phyloP scores from a whole-genome alignment of 176 grass and related monocot species.

The Elaeis guineensis region DNA sequence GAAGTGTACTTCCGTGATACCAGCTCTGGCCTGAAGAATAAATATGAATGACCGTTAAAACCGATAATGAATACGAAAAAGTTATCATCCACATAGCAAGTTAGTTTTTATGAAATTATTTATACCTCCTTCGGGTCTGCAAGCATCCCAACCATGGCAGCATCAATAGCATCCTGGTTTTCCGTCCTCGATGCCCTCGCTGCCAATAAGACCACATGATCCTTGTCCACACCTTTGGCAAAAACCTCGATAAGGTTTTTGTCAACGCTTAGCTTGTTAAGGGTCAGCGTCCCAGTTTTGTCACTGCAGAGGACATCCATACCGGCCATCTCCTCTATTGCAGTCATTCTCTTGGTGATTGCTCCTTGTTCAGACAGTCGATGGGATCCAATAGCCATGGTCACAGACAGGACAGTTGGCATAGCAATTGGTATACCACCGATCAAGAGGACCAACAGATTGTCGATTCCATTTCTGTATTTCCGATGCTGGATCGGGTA shows the following conservation, averaged over 20 bases:
- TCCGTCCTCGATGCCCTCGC: too few relatives aligned
- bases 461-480: background rate
- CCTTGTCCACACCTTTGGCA: too few relatives aligned
- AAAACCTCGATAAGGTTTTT: background rate
- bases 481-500: slow-evolving; percentile 15
- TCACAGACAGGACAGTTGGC: slow-evolving; percentile 2
- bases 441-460: slow-evolving; percentile 8
- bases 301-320: slow-evolving; percentile 7
- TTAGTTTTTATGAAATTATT: too few relatives aligned
- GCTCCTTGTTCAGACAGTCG: slow-evolving; percentile 1
- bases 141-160: too few relatives aligned
- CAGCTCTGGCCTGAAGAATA: too few relatives aligned
- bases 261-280: slow-evolving; percentile 1
- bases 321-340: slow-evolving; percentile 1
- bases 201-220: too few relatives aligned
- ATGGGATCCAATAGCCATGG: slow-evolving; percentile 6
- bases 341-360: slow-evolving; percentile 10
- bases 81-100: too few relatives aligned
- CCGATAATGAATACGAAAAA: too few relatives aligned
- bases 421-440: slow-evolving; percentile 5
- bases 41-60: too few relatives aligned
- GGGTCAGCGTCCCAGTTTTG: slow-evolving; percentile 5
- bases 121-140: too few relatives aligned
- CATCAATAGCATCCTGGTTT: too few relatives aligned
- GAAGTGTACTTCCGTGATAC: too few relatives aligned